Evolutionary conservation across 768 basidiomycete species (phyloP), one percentile per base, ranked within the genome.

Genomic region (Amanita subjunquillea): DNA sequence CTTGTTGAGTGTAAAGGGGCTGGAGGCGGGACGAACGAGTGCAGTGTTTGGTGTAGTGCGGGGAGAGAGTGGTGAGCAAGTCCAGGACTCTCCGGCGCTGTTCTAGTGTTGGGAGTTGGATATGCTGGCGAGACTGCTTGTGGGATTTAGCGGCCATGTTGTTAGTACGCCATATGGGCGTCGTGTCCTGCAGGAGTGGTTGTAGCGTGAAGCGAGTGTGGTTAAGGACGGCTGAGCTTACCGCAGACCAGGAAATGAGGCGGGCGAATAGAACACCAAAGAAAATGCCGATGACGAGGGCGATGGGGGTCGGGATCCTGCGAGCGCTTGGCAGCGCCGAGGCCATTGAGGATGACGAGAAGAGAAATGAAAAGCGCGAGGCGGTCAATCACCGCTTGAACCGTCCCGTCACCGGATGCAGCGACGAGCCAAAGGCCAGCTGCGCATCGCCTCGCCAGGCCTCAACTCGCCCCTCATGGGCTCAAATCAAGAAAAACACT

Each of bases 41-140:
- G 69, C 94, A 98, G 69, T 94, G 86, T 53, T 84, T 85, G 17
- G 96, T 98, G 65, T 98, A 86, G 63, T 96, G 91, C 0, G 92
- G 83, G 0, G 91, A 83, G 44, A 99, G 79, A 3, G 86, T 85
- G 27, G 87, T 87, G 52, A 99, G 76, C 49, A 97, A 78, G 52
- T 91, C 83, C 34, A 98, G 78, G 10, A 98, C 82, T 22, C 93
- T 85, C 25, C 75, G 74, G 12, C 96, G 85, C 67, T 98, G 92
- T 42, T 86, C 83, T 10, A 85, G 65, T 0, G 87, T 89, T 1
- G 95, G 95, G 1, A 88, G 73, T 25, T 80, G 76, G 42, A 90
- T 74, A 13, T 80, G 77, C 53, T 85, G 80, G 29, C 77, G 78
- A 46, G 77, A 75, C 30, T 52, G 71, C 59, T 77, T 66, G 62